phyloP scores from a whole-genome alignment of 345 rosid species.

The Rubroshorea leprosula region DNA sequence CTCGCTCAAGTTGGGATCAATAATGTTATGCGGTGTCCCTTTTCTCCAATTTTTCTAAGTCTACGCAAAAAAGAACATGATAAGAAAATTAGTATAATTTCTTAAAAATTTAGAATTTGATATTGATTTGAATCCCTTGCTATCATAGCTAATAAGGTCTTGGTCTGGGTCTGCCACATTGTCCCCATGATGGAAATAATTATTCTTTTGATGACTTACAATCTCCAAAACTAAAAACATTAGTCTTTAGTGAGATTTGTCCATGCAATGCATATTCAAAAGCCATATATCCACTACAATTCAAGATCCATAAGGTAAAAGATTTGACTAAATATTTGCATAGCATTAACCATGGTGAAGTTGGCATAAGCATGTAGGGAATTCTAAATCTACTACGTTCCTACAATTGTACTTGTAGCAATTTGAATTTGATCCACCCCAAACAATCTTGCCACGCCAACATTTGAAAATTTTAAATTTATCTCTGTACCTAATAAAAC shows the following conservation, averaged over 20 bases:
- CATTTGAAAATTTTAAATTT: constrained; percentile 41
- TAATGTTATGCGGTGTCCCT: not conserved
- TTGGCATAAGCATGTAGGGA: too few relatives aligned
- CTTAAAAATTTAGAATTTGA: too few relatives aligned
- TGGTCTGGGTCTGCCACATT: constrained; percentile 24
- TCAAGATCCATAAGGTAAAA: not conserved
- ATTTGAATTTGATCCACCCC: constrained; percentile 31
- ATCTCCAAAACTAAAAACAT: constrained; percentile 60
- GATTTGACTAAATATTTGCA: not conserved
- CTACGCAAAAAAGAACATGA: not conserved
- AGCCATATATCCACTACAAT: constrained; percentile 51
- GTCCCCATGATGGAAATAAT: constrained; percentile 15
- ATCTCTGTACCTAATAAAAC: constrained; percentile 36
- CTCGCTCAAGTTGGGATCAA: constrained; percentile 2
- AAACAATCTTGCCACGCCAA: constrained; percentile 44
- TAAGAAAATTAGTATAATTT: too few relatives aligned
- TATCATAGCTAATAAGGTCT: not conserved
- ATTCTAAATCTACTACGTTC: constrained; percentile 29
- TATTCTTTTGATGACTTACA: constrained; percentile 37
- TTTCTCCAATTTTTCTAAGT: constrained; percentile 9
- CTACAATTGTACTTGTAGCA: constrained; percentile 27
- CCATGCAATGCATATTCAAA: constrained; percentile 49
- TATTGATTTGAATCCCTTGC: too few relatives aligned
- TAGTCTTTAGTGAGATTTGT: constrained; percentile 43
- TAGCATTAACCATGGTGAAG: not conserved